Base-by-base conservation (phyloP, 2,329 filamentous ascomycete species). In the Huntiella abstrusa region DNA sequence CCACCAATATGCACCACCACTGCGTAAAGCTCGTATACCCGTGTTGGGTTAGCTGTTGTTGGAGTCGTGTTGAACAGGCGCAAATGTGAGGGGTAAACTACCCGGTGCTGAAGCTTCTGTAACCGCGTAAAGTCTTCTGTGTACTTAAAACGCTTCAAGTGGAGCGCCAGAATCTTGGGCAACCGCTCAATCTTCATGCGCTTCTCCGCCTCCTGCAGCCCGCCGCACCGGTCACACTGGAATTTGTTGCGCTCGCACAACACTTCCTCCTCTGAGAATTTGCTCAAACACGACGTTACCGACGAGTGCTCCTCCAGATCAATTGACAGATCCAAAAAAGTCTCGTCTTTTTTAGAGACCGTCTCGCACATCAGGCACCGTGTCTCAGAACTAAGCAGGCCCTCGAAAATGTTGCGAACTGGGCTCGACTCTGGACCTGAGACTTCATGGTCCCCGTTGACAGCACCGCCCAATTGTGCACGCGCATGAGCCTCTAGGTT, bases 241-340 rank as follows among this genome's bases (percentile, higher is more conserved):
- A 98, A 98, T 59, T 98, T 98, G 67, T 98, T 96, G 51, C 87
- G 75, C 64, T 98, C 91, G 58, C 91, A 96, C 49, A 98, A 71
- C 85, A 96, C 95, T 62, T 98, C 91, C 56, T 96, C 91, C 40
- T 91, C 86, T 0, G 91, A 98, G 57, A 98, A 98, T 56, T 95
- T 94, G 49, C 84, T 75, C 52, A 98, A 64, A 59, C 91, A 98
- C 19, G 91, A 88, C 2, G 91, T 96, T 3, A 98, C 91, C 0
- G 91, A 98, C 0, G 87, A 87, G 59, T 96, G 86, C 57, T 95
- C 80, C 53, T 94, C 86, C 10, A 98, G 67, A 61, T 98, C 91
- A 47, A 98, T 94, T 0, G 91, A 96, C 15, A 98, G 66, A 61
- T 98, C 91, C 43, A 98, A 66, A 57, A 98, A 98, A 0, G 86